Evolutionary conservation across 2,329 filamentous ascomycete genomes (phyloP).

Genomic region (Diaporthe vaccinii): DNA sequence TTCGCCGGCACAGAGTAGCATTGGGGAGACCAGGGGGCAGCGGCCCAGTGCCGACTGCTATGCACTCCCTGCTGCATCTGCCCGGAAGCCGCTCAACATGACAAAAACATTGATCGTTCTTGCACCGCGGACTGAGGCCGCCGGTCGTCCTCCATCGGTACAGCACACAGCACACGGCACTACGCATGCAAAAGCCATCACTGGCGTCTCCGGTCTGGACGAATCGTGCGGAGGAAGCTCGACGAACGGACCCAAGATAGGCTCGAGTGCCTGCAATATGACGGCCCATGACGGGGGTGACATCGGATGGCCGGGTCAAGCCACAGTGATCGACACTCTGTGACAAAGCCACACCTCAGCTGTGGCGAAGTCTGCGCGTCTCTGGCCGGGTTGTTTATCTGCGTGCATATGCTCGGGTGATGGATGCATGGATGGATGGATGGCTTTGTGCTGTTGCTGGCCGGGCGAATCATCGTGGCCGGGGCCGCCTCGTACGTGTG

Average conservation of each 20-base stretch:
- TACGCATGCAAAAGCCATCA: neutral
- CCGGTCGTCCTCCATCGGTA: neutral
- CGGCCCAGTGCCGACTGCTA: neutral
- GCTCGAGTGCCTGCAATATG: constrained; percentile 8
- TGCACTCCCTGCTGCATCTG: neutral
- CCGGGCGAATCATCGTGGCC: neutral
- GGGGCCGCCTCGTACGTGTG: neutral
- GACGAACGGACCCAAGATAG: neutral
- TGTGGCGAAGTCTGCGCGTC: constrained; percentile 23
- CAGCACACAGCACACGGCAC: neutral
- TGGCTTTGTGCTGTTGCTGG: neutral
- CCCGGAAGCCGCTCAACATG: neutral
- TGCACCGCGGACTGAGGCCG: neutral
- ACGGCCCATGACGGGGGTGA: constrained; percentile 6
- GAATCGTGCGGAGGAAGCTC: neutral
- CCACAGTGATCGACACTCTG: constrained; percentile 32
- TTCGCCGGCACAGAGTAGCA: constrained; percentile 25
- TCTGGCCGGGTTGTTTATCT: neutral
- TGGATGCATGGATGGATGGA: neutral
- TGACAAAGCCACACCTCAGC: neutral
- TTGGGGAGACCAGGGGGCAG: neutral
- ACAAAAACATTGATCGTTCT: neutral
- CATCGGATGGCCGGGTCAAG: constrained; percentile 19
- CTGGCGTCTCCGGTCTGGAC: neutral
- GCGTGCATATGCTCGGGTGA: neutral